Evolutionary conservation across 306 rosid species (phyloP).

Genomic region (Ziziphus jujuba): DNA sequence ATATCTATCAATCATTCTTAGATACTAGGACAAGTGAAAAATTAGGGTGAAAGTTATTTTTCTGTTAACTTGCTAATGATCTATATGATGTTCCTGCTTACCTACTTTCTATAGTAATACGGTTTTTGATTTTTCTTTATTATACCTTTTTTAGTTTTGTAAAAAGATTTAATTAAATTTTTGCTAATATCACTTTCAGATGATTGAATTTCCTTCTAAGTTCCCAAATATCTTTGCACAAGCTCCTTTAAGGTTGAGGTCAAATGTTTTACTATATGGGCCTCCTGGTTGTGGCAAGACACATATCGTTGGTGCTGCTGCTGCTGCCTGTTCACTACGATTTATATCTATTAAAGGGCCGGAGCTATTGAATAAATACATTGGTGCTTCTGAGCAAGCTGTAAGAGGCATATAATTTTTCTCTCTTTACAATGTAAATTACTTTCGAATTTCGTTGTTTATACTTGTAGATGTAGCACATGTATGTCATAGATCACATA

Average conservation of each 20-base stretch:
- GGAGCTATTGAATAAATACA: slow-evolving; percentile 88
- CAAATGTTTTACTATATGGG: slow-evolving; percentile 89
- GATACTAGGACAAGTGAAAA: too few relatives aligned
- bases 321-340: slow-evolving; percentile 87
- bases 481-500: too few relatives aligned
- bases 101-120: too few relatives aligned
- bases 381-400: slow-evolving; percentile 99
- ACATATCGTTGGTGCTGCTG: slow-evolving; percentile 94
- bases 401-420: slow-evolving; percentile 50
- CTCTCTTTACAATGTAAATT: background rate
- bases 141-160: background rate
- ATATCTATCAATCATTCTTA: too few relatives aligned
- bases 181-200: slow-evolving; percentile 43
- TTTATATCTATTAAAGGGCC: slow-evolving; percentile 96
- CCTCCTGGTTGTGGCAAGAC: slow-evolving; percentile 99
- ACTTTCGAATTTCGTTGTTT: background rate
- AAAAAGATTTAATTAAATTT: background rate
- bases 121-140: background rate
- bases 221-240: slow-evolving; percentile 80
- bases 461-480: too few relatives aligned
- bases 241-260: slow-evolving; percentile 92
- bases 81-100: too few relatives aligned
- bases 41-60: too few relatives aligned
- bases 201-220: slow-evolving; percentile 91
- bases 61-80: too few relatives aligned